Percentiles rank a stretch among this genome's conserved stretches.
Conservation (phyloP, 306 rosid species). For the Oxytropis ochrocephala region DNA sequence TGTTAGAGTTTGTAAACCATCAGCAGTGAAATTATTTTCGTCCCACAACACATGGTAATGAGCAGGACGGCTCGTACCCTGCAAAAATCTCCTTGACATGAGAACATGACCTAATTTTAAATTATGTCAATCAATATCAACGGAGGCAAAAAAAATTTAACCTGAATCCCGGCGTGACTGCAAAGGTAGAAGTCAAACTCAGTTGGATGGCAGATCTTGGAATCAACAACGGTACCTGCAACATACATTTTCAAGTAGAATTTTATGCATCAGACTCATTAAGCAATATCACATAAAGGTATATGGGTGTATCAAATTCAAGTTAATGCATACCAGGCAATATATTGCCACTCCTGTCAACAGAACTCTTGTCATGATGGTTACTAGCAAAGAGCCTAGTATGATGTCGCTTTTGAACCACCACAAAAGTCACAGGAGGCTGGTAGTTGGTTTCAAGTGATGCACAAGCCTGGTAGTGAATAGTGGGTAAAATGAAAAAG, state of each 20-base stretch:
- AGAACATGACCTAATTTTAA: neutral
- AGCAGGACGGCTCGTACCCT: conserved; percentile 99
- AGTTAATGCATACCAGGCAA: conserved; percentile 73
- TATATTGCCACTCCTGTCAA: conserved; percentile 89
- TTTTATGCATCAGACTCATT: neutral
- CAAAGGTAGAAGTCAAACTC: conserved; percentile 94
- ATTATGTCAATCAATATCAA: no score
- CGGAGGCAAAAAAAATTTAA: conserved; percentile 1
- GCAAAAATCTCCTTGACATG: conserved; percentile 1
- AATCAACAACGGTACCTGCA: conserved; percentile 93
- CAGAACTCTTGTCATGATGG: conserved; percentile 51
- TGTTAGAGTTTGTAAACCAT: conserved; percentile 70
- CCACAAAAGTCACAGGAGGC: conserved; percentile 97
- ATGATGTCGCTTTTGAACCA: conserved; percentile 96
- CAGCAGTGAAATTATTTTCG: conserved; percentile 89
- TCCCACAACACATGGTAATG: conserved; percentile 98
- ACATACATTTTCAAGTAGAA: neutral
- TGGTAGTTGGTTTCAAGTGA: conserved; percentile 91
- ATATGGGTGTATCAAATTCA: neutral
- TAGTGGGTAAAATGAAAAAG: neutral
- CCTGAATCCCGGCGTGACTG: conserved; percentile 98
- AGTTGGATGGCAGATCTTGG: conserved; percentile 91
- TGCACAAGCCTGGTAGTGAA: conserved; percentile 65
- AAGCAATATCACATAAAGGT: neutral
- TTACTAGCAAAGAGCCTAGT: conserved; percentile 86